Percentiles rank a stretch among this genome's conserved stretches.
These are phyloP conservation scores for Podaxis rugospora DNA, from an alignment of 768 basidiomycete species.

Conservation along the genomic window DNA sequence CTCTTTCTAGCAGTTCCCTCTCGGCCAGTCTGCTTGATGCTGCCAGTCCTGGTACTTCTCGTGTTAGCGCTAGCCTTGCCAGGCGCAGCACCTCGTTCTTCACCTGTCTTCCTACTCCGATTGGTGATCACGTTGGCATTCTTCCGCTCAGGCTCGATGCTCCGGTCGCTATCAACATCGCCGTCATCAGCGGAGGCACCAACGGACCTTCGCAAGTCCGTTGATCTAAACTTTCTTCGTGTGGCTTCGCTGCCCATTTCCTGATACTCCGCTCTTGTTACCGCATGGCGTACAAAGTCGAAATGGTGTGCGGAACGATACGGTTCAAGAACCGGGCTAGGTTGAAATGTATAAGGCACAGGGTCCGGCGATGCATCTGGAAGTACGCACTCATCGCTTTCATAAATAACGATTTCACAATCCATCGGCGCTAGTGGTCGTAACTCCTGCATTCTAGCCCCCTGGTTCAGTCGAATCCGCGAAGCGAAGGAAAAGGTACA, in stretches of 20 bases:
- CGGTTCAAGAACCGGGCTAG: conserved; percentile 6
- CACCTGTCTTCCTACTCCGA: conserved; percentile 3
- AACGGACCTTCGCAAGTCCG: background rate
- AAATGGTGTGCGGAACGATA: conserved; percentile 35
- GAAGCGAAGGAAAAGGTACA: conserved; percentile 23
- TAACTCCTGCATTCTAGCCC: conserved; percentile 64
- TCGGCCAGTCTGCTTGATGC: background rate
- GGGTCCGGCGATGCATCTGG: background rate
- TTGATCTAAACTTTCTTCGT: conserved; percentile 58
- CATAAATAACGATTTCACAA: conserved; percentile 68
- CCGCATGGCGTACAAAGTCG: conserved; percentile 46
- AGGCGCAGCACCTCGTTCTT: background rate
- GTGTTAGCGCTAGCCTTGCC: background rate
- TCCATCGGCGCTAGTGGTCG: conserved; percentile 79
- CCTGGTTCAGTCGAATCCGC: conserved; percentile 4
- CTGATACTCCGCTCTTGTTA: conserved; percentile 80
- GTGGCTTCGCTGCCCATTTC: conserved; percentile 78
- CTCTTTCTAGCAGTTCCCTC: background rate
- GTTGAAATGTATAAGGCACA: background rate
- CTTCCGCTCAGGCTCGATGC: background rate
- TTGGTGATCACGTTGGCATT: background rate
- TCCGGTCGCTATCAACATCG: background rate
- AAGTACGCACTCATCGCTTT: conserved; percentile 64
- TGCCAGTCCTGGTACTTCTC: background rate
- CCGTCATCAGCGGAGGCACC: conserved; percentile 1